phyloP scores from a whole-genome alignment of 148 eudicot genomes.

The Bassia scoparia region DNA sequence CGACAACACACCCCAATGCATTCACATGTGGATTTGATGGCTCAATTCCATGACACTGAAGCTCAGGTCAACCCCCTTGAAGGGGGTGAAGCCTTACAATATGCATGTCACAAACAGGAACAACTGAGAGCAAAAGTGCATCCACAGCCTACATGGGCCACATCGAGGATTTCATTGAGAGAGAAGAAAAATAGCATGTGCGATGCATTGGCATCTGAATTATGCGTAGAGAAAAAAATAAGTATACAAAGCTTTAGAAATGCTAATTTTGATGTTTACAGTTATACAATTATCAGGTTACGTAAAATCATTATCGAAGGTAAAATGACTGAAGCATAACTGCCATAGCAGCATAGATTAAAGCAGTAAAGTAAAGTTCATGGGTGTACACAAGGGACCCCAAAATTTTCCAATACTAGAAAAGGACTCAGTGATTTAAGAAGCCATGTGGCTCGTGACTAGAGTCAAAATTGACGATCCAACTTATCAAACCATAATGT shows the following conservation, averaged over 20 bases:
- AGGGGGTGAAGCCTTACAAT: no score
- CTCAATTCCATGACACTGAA: no score
- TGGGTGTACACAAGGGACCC: not conserved
- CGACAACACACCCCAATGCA: no score
- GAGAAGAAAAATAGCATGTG: not conserved
- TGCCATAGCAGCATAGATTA: not conserved
- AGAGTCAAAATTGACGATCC: not conserved
- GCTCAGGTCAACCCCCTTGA: no score
- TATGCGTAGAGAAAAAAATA: not conserved
- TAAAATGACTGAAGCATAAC: not conserved
- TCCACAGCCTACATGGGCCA: no score
- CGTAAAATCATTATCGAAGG: not conserved
- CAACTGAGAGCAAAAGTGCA: no score
- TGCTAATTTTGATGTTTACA: no score
- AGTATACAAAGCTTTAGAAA: no score
- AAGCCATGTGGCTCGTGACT: not conserved
- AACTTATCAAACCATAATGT: slow-evolving; percentile 4
- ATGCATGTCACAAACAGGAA: no score
- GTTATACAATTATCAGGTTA: not conserved
- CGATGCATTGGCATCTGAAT: not conserved
- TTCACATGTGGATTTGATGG: no score
- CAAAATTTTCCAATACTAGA: not conserved
- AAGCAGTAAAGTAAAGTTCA: not conserved
- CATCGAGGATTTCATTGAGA: not conserved
- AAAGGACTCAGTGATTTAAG: not conserved